Percentiles rank a stretch among this genome's conserved stretches.
Conservation (phyloP, 768 basidiomycete species). For the Hygrocybe punicea region DNA sequence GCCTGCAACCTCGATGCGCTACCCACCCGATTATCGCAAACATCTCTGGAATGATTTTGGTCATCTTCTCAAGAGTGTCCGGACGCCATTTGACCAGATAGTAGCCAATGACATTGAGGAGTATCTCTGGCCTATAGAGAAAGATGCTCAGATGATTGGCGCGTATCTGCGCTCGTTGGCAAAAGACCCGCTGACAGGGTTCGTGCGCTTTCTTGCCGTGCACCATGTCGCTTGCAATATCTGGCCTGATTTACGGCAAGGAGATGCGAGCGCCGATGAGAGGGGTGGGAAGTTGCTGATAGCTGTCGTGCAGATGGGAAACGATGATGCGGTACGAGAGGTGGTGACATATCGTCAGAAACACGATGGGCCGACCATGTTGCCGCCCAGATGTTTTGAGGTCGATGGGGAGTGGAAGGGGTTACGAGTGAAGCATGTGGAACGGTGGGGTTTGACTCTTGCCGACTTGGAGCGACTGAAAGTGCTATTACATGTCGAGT, state of each 20-base stretch:
- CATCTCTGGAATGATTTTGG: slow-evolving; percentile 79
- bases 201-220: slow-evolving; percentile 63
- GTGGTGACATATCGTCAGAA: slow-evolving; percentile 58
- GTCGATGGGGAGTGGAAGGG: slow-evolving; percentile 20
- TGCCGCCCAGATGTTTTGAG: slow-evolving; percentile 54
- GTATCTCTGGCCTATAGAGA: slow-evolving; percentile 72
- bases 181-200: slow-evolving; percentile 47
- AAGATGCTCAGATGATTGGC: slow-evolving; percentile 55
- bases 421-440: slow-evolving; percentile 23
- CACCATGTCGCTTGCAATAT: slow-evolving; percentile 77
- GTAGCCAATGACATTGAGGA: slow-evolving; percentile 52
- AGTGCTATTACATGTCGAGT: neutral
- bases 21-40: slow-evolving; percentile 78
- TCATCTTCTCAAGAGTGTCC: slow-evolving; percentile 61
- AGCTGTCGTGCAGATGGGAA: slow-evolving; percentile 51
- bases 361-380: slow-evolving; percentile 31
- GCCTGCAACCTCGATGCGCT: slow-evolving; percentile 71
- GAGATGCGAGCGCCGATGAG: slow-evolving; percentile 28
- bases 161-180: slow-evolving; percentile 60
- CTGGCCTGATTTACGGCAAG: slow-evolving; percentile 60
- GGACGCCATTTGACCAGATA: slow-evolving; percentile 49
- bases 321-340: slow-evolving; percentile 45
- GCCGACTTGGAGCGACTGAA: slow-evolving; percentile 14
- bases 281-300: slow-evolving; percentile 47
- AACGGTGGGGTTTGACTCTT: slow-evolving; percentile 16